Evolutionary conservation across 371 early-diverging fungal species (phyloP).

Genomic region (Apophysomyces ossiformis): DNA sequence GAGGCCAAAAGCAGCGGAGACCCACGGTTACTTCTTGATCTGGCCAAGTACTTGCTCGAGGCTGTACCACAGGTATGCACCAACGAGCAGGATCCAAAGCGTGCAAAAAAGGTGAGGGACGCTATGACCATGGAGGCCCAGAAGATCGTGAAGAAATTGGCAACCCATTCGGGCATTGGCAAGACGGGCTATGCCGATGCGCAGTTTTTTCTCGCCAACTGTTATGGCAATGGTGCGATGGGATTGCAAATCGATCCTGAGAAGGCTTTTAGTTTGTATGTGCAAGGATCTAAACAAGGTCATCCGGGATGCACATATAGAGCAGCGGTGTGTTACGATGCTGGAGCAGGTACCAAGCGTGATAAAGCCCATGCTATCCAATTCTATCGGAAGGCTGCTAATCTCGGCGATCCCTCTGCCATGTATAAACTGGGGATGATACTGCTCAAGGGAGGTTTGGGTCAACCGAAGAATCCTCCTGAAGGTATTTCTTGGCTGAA

Average conservation of each 20-base stretch:
- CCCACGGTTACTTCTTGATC: constrained; percentile 77
- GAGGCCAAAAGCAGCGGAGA: constrained; percentile 79
- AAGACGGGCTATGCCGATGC: constrained; percentile 83
- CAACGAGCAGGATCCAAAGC: constrained; percentile 71
- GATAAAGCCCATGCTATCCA: constrained; percentile 86
- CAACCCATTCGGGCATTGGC: constrained; percentile 70
- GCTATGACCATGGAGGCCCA: constrained; percentile 74
- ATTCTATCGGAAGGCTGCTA: constrained; percentile 94
- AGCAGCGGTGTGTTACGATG: constrained; percentile 94
- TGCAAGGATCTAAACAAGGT: constrained; percentile 90
- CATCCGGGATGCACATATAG: constrained; percentile 95
- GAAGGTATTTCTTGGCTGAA: constrained; percentile 94
- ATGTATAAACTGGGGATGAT: constrained; percentile 96
- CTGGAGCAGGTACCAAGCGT: constrained; percentile 90
- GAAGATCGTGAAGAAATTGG: constrained; percentile 78
- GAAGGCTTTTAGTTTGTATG: constrained; percentile 89
- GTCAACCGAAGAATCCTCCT: constrained; percentile 70
- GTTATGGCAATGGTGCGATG: constrained; percentile 77
- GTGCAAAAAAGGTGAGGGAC: constrained; percentile 72
- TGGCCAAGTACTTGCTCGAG: constrained; percentile 78
- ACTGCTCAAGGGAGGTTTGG: constrained; percentile 77
- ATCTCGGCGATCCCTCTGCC: constrained; percentile 89
- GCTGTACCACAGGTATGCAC: constrained; percentile 51
- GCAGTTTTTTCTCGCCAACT: constrained; percentile 89
- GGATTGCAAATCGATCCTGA: constrained; percentile 84